These are phyloP conservation scores for Aspergillus jensenii DNA, from an alignment of 2,329 filamentous ascomycete species.

Conservation along the genomic window DNA sequence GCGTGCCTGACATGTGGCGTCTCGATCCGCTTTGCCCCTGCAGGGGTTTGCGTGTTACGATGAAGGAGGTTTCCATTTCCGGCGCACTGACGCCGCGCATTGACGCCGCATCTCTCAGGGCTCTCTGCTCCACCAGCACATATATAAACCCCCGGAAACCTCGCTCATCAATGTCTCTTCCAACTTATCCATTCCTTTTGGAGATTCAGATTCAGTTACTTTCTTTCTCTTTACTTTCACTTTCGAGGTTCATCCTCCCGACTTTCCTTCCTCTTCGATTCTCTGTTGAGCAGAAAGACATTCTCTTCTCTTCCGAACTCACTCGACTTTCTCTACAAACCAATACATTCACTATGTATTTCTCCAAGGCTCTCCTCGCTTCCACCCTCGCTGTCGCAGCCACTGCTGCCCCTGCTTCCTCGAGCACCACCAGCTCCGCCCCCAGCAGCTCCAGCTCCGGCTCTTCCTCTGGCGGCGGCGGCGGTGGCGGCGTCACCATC, in stretches of 20 bases:
- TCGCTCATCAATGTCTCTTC: neutral
- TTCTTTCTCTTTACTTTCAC: neutral
- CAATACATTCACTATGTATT: conserved; percentile 1
- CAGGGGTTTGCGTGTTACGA: neutral
- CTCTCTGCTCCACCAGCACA: neutral
- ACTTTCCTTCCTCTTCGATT: neutral
- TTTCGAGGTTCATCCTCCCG: conserved; percentile 9
- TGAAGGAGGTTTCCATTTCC: neutral
- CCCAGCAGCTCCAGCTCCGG: neutral
- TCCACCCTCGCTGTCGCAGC: neutral
- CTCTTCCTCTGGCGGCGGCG: neutral
- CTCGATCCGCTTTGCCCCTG: neutral
- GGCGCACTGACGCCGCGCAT: no score
- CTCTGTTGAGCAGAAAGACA: conserved; percentile 10
- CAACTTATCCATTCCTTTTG: conserved; percentile 1
- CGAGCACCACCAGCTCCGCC: neutral
- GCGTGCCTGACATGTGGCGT: neutral
- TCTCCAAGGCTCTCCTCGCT: neutral
- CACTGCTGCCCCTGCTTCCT: neutral
- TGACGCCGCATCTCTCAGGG: no score
- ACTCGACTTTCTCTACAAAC: neutral
- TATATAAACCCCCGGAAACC: neutral
- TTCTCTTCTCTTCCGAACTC: neutral
- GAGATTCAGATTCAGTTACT: neutral
- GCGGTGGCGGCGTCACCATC: conserved; percentile 3